phyloP scores from a whole-genome alignment of 2,329 filamentous ascomycete genomes.

The Celoporthe dispersa region DNA sequence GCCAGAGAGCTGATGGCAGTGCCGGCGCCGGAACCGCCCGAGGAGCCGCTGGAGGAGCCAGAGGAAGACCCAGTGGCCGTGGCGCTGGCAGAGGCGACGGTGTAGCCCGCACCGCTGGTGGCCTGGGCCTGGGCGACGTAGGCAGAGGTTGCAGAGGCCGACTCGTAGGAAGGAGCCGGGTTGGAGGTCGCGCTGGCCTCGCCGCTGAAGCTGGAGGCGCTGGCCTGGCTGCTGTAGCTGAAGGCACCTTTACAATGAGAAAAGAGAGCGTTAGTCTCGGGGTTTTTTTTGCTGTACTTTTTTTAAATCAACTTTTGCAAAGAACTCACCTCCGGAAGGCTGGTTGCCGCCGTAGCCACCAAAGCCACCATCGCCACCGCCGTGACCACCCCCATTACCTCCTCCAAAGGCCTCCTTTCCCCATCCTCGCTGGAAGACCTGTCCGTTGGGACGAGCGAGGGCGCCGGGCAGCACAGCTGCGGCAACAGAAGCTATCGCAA shows the following conservation, averaged over 20 bases:
- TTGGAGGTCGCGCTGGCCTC: slow-evolving; percentile 3
- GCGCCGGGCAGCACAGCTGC: slow-evolving; percentile 21
- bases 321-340: slow-evolving; percentile 6
- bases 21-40: slow-evolving; percentile 17
- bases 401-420: slow-evolving; percentile 1
- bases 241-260: neutral
- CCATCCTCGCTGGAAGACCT: slow-evolving; percentile 23
- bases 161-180: slow-evolving; percentile 2
- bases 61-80: slow-evolving; percentile 5
- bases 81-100: slow-evolving; percentile 3
- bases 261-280: neutral
- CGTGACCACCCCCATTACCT: neutral
- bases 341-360: slow-evolving; percentile 14
- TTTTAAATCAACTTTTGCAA: slow-evolving; percentile 9
- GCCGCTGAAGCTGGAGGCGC: neutral
- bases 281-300: neutral
- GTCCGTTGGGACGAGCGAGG: slow-evolving; percentile 15
- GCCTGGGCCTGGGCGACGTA: slow-evolving; percentile 10
- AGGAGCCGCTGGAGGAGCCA: slow-evolving; percentile 9
- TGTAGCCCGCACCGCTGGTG: slow-evolving; percentile 5
- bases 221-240: neutral
- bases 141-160: neutral
- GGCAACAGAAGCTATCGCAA: slow-evolving; percentile 11
- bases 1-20: slow-evolving; percentile 20
- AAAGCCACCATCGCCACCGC: slow-evolving; percentile 17